Percentiles rank a stretch among this genome's conserved stretches.
Conservation (phyloP, 2,329 filamentous ascomycete species). For the Venturia carpophila region DNA sequence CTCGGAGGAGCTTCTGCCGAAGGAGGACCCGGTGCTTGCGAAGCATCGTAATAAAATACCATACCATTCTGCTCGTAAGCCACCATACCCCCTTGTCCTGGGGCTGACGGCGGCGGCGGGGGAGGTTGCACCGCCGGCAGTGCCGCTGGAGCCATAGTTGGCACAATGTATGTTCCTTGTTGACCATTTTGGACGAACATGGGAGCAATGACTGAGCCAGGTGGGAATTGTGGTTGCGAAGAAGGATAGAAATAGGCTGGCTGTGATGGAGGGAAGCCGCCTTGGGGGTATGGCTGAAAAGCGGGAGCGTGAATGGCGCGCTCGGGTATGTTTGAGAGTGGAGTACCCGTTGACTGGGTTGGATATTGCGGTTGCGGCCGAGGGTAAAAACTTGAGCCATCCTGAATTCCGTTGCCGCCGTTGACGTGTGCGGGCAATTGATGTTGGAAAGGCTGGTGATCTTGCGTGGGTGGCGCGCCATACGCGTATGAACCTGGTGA, state of each 20-base stretch:
- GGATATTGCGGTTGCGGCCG: conserved; percentile 33
- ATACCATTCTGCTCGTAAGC: conserved; percentile 92
- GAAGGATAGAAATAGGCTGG: conserved; percentile 61
- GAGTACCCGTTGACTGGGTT: conserved; percentile 66
- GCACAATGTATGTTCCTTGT: conserved; percentile 39
- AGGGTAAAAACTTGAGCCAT: conserved; percentile 10
- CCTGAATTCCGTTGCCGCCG: not conserved
- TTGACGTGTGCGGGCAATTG: conserved; percentile 72
- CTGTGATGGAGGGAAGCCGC: conserved; percentile 49
- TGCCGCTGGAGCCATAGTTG: conserved; percentile 25
- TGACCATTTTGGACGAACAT: conserved; percentile 52
- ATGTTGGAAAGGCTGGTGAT: conserved; percentile 82
- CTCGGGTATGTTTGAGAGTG: conserved; percentile 86
- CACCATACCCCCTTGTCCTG: conserved; percentile 48
- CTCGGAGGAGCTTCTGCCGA: conserved; percentile 11
- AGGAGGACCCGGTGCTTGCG: conserved; percentile 25
- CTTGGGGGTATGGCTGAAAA: conserved; percentile 68
- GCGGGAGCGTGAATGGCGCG: conserved; percentile 82
- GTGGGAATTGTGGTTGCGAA: conserved; percentile 35
- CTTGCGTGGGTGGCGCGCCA: conserved; percentile 48
- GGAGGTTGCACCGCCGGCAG: conserved; percentile 26
- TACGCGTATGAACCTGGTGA: conserved; percentile 57
- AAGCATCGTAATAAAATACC: conserved; percentile 86
- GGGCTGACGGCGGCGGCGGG: conserved; percentile 23
- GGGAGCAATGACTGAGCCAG: conserved; percentile 42